Evolutionary conservation across 495 filamentous ascomycete genomes (phyloP).

Genomic region (Penicillium cosmopolitanum): DNA sequence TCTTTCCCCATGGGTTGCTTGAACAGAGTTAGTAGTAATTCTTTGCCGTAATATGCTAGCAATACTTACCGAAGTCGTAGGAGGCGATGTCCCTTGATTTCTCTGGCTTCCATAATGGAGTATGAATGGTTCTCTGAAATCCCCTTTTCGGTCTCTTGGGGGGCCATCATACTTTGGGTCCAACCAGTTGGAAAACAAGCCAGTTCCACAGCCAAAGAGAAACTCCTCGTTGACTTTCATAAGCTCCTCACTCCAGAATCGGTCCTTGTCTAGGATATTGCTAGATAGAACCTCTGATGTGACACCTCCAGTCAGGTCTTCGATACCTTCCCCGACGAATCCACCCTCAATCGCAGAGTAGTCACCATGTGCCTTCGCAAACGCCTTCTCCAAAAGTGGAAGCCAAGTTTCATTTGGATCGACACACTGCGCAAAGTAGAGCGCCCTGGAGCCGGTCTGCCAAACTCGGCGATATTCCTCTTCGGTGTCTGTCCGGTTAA

Average conservation of each 20-base stretch:
- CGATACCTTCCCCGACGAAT: constrained; percentile 84
- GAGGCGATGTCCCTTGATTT: constrained; percentile 74
- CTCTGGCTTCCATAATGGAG: constrained; percentile 80
- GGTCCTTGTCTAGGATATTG: constrained; percentile 84
- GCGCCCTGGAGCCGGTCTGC: constrained; percentile 74
- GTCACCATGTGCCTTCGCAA: constrained; percentile 93
- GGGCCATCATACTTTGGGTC: constrained; percentile 41
- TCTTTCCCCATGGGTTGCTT: constrained; percentile 85
- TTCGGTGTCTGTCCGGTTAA: constrained; percentile 71
- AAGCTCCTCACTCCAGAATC: constrained; percentile 87
- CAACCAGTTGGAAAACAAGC: constrained; percentile 62
- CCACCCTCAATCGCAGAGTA: constrained; percentile 84
- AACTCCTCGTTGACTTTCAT: constrained; percentile 85
- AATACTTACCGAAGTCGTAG: constrained; percentile 63
- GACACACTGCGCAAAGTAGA: constrained; percentile 87
- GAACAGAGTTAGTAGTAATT: constrained; percentile 18
- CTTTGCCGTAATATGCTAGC: not conserved
- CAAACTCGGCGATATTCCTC: constrained; percentile 76
- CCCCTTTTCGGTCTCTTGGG: constrained; percentile 65
- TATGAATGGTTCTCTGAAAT: constrained; percentile 86
- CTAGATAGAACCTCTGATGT: constrained; percentile 78
- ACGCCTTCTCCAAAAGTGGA: constrained; percentile 92
- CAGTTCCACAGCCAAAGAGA: constrained; percentile 81
- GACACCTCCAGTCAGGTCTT: constrained; percentile 92
- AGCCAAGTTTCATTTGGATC: constrained; percentile 93